phyloP scores from a whole-genome alignment of 441 rosid species.

The Jatropha multifida region DNA sequence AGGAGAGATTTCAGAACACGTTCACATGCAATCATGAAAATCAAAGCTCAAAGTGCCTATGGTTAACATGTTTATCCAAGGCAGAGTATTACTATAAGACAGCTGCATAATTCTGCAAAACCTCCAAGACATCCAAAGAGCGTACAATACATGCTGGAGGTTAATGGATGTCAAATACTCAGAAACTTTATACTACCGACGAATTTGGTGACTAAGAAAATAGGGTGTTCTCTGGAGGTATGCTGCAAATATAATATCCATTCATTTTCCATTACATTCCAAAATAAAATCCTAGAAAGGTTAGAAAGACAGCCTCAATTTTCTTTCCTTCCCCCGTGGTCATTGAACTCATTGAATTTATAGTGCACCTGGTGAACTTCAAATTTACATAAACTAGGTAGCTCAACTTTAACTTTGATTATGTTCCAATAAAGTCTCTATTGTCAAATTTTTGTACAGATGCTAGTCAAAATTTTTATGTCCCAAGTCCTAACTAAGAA shows the following conservation, averaged over 20 bases:
- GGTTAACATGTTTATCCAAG: not conserved
- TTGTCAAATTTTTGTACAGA: not conserved
- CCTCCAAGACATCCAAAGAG: not conserved
- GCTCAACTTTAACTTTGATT: not conserved
- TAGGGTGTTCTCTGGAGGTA: too few species aligned
- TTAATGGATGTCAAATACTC: not conserved
- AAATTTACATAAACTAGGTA: not conserved
- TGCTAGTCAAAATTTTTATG: not conserved
- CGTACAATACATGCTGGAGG: not conserved
- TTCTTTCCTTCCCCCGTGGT: not conserved
- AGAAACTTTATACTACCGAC: too few species aligned
- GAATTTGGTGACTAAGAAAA: too few species aligned
- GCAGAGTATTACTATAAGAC: not conserved
- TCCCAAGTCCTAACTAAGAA: not conserved
- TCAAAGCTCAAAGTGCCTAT: slow-evolving; percentile 2
- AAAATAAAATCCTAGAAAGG: not conserved
- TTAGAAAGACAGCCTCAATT: not conserved
- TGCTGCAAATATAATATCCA: not conserved
- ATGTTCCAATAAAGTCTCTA: not conserved
- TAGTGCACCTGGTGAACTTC: not conserved
- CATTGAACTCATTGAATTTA: not conserved
- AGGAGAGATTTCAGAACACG: not conserved
- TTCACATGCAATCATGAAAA: not conserved
- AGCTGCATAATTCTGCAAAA: not conserved
- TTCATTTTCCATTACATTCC: not conserved